These are phyloP conservation scores for Cladosporium sp. DNA, from an alignment of 2,329 filamentous ascomycete species.

Conservation along the genomic window DNA sequence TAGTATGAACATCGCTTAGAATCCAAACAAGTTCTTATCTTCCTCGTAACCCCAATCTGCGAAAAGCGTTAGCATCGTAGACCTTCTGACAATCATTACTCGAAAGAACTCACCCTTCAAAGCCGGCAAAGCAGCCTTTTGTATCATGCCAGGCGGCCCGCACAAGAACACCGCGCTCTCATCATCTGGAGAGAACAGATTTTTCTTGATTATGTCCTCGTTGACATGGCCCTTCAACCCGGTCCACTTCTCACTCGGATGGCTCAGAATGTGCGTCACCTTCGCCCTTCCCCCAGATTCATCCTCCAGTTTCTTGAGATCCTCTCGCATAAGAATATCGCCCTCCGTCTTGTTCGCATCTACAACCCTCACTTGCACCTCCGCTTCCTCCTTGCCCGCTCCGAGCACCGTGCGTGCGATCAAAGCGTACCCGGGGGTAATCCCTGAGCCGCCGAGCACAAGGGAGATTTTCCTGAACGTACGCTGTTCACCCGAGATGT, in stretches of 20 bases:
- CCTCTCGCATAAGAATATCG: slow-evolving; percentile 42
- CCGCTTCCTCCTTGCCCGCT: slow-evolving; percentile 19
- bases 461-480: slow-evolving; percentile 43
- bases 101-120: slow-evolving; percentile 27
- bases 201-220: slow-evolving; percentile 35
- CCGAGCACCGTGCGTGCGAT: slow-evolving; percentile 38
- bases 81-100: slow-evolving; percentile 16
- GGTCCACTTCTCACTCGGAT: slow-evolving; percentile 40
- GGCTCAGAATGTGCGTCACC: slow-evolving; percentile 44
- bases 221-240: slow-evolving; percentile 42
- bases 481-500: slow-evolving; percentile 34
- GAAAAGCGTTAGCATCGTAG: background rate
- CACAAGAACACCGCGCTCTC: slow-evolving; percentile 41
- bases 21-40: slow-evolving; percentile 42
- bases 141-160: slow-evolving; percentile 46
- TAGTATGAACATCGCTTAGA: slow-evolving; percentile 22
- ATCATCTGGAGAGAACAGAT: slow-evolving; percentile 38
- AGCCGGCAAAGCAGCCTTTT: slow-evolving; percentile 46
- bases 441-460: slow-evolving; percentile 46
- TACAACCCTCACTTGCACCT: slow-evolving; percentile 37
- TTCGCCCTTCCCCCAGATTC: slow-evolving; percentile 35
- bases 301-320: slow-evolving; percentile 38
- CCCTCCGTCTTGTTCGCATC: slow-evolving; percentile 45
- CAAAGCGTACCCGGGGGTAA: slow-evolving; percentile 49
- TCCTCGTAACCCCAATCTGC: slow-evolving; percentile 40